phyloP scores from a whole-genome alignment of 108 stramenopile genomes.

The Bacterosira constricta region DNA sequence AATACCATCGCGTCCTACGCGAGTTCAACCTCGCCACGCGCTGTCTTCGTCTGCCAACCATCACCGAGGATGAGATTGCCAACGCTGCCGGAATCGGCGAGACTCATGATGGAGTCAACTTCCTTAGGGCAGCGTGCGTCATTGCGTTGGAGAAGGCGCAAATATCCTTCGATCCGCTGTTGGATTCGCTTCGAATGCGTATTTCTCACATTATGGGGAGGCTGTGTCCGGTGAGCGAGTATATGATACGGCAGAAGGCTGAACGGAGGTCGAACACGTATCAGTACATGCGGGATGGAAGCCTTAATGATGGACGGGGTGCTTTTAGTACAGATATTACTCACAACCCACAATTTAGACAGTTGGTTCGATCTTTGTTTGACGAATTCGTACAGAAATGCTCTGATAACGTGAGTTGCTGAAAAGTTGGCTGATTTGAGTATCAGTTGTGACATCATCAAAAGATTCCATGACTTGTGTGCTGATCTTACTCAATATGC shows the following conservation, averaged over 20 bases:
- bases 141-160: conserved; percentile 93
- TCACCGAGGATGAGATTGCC: conserved; percentile 93
- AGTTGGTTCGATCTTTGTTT: conserved; percentile 80
- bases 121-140: conserved; percentile 90
- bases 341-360: conserved; percentile 70
- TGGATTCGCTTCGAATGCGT: conserved; percentile 70
- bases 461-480: too few species aligned
- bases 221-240: conserved; percentile 84
- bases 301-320: conserved; percentile 7
- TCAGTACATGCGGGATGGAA: conserved; percentile 45
- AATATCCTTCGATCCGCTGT: conserved; percentile 80
- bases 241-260: conserved; percentile 81
- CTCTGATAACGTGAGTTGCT: conserved; percentile 60
- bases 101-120: conserved; percentile 94
- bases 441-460: too few species aligned
- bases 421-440: too few species aligned
- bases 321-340: conserved; percentile 57
- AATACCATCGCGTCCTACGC: conserved; percentile 89
- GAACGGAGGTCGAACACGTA: conserved; percentile 62
- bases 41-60: conserved; percentile 80
- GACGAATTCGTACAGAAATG: conserved; percentile 84
- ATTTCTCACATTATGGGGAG: conserved; percentile 87
- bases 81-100: conserved; percentile 94
- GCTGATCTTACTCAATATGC: too few species aligned
- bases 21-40: conserved; percentile 90